Percentiles rank a stretch among this genome's conserved stretches.
Conservation (phyloP, 225 moss, liverwort and hornwort genomes). For the Bryum argenteum region DNA sequence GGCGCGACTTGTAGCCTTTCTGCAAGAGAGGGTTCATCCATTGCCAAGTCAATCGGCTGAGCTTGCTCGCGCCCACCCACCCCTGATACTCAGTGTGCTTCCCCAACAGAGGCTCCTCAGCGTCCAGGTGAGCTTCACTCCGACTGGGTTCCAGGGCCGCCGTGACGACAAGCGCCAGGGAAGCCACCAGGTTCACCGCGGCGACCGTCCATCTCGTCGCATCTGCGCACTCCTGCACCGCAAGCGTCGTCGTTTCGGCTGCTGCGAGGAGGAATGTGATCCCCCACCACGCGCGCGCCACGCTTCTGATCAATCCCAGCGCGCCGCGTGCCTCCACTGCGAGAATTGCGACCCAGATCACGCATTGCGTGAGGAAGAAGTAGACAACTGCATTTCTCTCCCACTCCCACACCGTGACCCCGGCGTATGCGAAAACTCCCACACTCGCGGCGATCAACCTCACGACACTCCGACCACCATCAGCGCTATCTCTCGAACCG, state of each 20-base stretch:
- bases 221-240: constrained; percentile 17
- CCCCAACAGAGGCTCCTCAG: constrained; percentile 44
- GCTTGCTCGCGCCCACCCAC: constrained; percentile 26
- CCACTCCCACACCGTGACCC: constrained; percentile 5
- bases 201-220: neutral
- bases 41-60: constrained; percentile 49
- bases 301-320: constrained; percentile 5
- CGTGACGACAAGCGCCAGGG: constrained; percentile 38
- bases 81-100: neutral
- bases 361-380: constrained; percentile 23
- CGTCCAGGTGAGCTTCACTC: neutral
- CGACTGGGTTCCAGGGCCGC: neutral
- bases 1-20: constrained; percentile 41
- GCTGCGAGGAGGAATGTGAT: constrained; percentile 30
- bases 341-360: constrained; percentile 40
- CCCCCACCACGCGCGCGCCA: constrained; percentile 45
- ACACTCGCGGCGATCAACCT: constrained; percentile 21
- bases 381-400: neutral
- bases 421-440: constrained; percentile 20
- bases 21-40: constrained; percentile 70
- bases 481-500: neutral
- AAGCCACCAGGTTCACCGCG: constrained; percentile 23
- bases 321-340: constrained; percentile 13
- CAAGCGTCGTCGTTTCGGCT: constrained; percentile 7
- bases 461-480: neutral